Evolutionary conservation across 129 eudicot genomes (phyloP), one percentile per base, ranked within the genome.

Genomic region (Centella asiatica): DNA sequence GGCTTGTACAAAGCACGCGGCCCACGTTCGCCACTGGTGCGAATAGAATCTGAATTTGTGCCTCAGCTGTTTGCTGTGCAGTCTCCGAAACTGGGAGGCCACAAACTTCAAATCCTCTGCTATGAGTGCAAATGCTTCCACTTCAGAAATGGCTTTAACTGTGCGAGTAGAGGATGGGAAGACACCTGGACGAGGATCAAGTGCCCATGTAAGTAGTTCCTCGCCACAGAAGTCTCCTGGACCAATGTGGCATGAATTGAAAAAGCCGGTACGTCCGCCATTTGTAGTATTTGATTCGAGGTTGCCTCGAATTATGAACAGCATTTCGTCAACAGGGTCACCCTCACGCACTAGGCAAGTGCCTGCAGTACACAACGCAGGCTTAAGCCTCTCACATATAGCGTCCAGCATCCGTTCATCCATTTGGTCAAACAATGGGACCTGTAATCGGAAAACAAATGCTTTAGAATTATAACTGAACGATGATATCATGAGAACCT

Each of bases 1-100:
- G 4, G 94, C 95, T 44, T 90, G 97, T 55, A 90, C 81, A 28
- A 80, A 90, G 60, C 95, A 83, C 6, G 90, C 94, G 2, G 95
- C 89, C 97, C 97, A 90, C 1, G 95, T 82, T 49, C 97, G 77
- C 97, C 97, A 90, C 50, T 86, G 97, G 77, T 86, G 97, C 28
- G 94, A 86, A 58, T 90, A 81, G 71, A 90, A 86, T 57, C 97
- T 63, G 53, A 90, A 83, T 81, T 86, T 90, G 67, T 90, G 95
- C 61, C 92, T 55, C 1, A 90, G 60, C 57, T 90, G 89, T 65
- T 86, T 90, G 66, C 89, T 90, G 59, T 86, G 95, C 25, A 90
- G 79, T 45, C 89, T 78, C 20, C 94, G 67, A 57, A 81, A 90
- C 46, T 90, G 97, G 10, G 83, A 84, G 4, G 97, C 95, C 29